Percentiles rank a stretch among this genome's conserved stretches.
These are phyloP conservation scores for Talaromyces trachyspermus DNA, from an alignment of 495 filamentous ascomycete species.

Conservation along the genomic window DNA sequence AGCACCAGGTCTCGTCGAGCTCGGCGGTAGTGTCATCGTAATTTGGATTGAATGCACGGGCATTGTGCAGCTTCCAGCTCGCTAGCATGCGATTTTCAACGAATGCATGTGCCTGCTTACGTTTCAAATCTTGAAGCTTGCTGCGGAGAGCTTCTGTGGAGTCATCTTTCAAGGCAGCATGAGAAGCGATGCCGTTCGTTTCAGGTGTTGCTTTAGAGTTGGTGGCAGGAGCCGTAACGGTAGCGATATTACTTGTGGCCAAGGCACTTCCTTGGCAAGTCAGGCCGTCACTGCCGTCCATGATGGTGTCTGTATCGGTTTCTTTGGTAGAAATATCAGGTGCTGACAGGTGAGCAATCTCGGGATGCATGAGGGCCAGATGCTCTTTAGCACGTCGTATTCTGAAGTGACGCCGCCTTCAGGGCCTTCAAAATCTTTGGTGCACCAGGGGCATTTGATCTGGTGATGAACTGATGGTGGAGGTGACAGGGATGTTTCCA, in stretches of 20 bases:
- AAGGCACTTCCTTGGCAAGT: constrained; percentile 8
- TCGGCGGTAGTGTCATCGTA: constrained; percentile 24
- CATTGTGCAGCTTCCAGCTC: constrained; percentile 51
- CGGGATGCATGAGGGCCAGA: constrained; percentile 26
- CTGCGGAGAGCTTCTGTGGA: constrained; percentile 22
- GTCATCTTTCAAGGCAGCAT: constrained; percentile 15
- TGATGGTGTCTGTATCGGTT: neutral
- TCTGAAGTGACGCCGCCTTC: constrained; percentile 19
- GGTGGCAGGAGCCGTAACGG: constrained; percentile 4
- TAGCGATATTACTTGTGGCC: neutral
- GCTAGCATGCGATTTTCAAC: constrained; percentile 52
- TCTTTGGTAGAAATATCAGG: constrained; percentile 21
- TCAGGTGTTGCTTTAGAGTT: constrained; percentile 10
- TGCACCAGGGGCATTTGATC: constrained; percentile 33
- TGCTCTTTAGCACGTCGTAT: constrained; percentile 28
- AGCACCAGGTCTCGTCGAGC: constrained; percentile 24
- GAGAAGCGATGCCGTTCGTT: neutral
- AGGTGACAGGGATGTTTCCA: constrained; percentile 31
- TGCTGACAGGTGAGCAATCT: constrained; percentile 17
- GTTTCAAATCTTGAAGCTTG: constrained; percentile 22
- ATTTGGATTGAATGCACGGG: constrained; percentile 35
- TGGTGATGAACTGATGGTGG: constrained; percentile 15
- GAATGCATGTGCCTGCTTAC: constrained; percentile 43
- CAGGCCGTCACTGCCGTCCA: constrained; percentile 14
- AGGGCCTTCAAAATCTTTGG: constrained; percentile 24